Percentiles rank a stretch among this genome's conserved stretches.
phyloP scores from a whole-genome alignment of 1,284 basidiomycete species.

The Mycena sp. region DNA sequence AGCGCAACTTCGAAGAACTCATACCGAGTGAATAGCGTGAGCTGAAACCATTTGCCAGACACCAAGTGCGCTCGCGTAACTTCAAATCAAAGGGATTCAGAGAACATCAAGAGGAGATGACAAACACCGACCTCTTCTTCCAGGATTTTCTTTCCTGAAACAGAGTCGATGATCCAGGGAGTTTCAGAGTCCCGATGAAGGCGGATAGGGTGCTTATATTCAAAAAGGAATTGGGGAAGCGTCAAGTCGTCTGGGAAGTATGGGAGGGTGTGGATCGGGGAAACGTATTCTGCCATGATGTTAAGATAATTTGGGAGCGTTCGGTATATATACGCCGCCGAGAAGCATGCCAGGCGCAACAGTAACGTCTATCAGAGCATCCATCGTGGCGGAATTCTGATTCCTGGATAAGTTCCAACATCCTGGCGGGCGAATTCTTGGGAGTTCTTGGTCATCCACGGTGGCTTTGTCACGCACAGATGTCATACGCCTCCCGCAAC shows the following conservation, averaged over 20 bases:
- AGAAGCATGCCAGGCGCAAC: too few species aligned
- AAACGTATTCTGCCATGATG: too few species aligned
- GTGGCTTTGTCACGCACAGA: too few species aligned
- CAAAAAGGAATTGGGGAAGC: neutral
- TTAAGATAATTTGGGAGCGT: too few species aligned
- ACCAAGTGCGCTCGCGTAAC: conserved; percentile 1
- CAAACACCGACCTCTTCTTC: neutral
- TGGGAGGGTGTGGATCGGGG: neutral
- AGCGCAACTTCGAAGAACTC: neutral
- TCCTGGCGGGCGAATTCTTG: too few species aligned
- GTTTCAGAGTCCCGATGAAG: neutral
- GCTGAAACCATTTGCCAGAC: conserved; percentile 16
- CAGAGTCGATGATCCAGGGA: neutral
- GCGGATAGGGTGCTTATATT: neutral
- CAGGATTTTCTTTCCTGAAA: neutral
- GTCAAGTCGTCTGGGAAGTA: neutral
- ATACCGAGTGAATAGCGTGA: neutral
- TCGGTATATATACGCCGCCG: too few species aligned
- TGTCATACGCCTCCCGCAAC: too few species aligned
- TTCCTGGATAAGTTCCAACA: too few species aligned
- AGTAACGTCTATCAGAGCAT: too few species aligned
- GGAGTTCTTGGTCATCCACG: too few species aligned
- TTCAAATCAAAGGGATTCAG: neutral
- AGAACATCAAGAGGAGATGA: neutral
- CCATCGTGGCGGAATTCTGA: too few species aligned